A percentile compares a stretch with the other conserved stretches of the same genome.
Conservation (phyloP, 2,329 filamentous ascomycete species). For the Purpureocillium takamizusanense region DNA sequence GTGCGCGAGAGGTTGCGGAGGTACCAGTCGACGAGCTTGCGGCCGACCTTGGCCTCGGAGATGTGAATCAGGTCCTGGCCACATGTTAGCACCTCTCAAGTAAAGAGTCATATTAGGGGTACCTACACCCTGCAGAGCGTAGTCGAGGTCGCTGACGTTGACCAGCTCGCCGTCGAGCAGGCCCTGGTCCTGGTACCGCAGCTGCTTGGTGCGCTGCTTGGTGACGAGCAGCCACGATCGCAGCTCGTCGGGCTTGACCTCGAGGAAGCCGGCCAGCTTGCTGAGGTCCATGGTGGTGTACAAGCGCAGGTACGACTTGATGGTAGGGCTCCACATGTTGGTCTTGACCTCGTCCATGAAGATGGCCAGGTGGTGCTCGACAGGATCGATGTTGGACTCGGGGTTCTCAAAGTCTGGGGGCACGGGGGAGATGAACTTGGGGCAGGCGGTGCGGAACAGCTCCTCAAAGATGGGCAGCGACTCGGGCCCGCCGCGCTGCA, state of each 20-base stretch:
- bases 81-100: slow-evolving; percentile 12
- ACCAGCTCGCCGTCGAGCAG: slow-evolving; percentile 87
- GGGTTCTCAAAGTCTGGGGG: slow-evolving; percentile 97
- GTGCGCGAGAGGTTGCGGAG: slow-evolving; percentile 91
- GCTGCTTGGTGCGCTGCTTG: slow-evolving; percentile 96
- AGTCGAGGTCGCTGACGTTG: slow-evolving; percentile 92
- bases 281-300: slow-evolving; percentile 99
- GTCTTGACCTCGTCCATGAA: slow-evolving; percentile 99
- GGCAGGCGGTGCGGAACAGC: slow-evolving; percentile 94
- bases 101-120: neutral
- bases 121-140: slow-evolving; percentile 87
- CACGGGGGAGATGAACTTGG: slow-evolving; percentile 98
- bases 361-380: slow-evolving; percentile 93
- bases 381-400: slow-evolving; percentile 87
- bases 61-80: slow-evolving; percentile 89
- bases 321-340: slow-evolving; percentile 94
- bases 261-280: slow-evolving; percentile 95
- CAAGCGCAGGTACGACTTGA: slow-evolving; percentile 96
- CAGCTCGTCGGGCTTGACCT: slow-evolving; percentile 92
- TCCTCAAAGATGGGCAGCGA: slow-evolving; percentile 96
- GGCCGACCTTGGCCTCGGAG: slow-evolving; percentile 95
- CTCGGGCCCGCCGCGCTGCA: slow-evolving; percentile 93
- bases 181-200: slow-evolving; percentile 82
- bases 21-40: slow-evolving; percentile 98
- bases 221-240: slow-evolving; percentile 91